phyloP scores from a whole-genome alignment of 2,329 filamentous ascomycete species.

The Remersonia thermophila region DNA sequence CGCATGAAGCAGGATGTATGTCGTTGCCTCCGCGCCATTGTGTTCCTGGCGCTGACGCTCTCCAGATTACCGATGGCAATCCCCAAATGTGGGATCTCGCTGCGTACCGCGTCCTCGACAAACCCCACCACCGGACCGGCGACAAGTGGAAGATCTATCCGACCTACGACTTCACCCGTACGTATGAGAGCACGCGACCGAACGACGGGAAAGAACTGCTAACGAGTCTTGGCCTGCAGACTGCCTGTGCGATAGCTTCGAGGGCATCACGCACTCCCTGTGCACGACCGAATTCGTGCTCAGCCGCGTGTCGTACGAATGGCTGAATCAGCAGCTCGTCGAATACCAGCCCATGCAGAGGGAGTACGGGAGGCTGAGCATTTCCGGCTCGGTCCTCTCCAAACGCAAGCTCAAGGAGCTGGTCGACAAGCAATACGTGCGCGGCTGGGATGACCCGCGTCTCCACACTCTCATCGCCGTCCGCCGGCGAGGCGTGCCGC shows the following conservation, averaged over 20 bases:
- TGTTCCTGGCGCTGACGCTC: not conserved
- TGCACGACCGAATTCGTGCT: slow-evolving; percentile 90
- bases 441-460: slow-evolving; percentile 83
- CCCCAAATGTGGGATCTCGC: slow-evolving; percentile 95
- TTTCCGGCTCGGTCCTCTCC: slow-evolving; percentile 74
- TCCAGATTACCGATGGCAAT: slow-evolving; percentile 58
- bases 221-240: slow-evolving; percentile 33
- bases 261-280: slow-evolving; percentile 80
- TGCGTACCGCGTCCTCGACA: slow-evolving; percentile 73
- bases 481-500: slow-evolving; percentile 72
- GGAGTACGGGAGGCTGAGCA: slow-evolving; percentile 54
- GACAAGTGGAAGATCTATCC: slow-evolving; percentile 86
- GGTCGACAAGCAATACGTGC: slow-evolving; percentile 64
- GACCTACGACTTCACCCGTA: slow-evolving; percentile 47
- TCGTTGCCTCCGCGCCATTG: not conserved
- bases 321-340: slow-evolving; percentile 66
- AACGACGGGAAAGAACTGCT: not conserved
- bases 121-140: slow-evolving; percentile 69
- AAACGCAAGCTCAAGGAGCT: slow-evolving; percentile 76
- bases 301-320: slow-evolving; percentile 80
- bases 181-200: not conserved
- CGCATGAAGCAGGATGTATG: slow-evolving; percentile 74
- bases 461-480: slow-evolving; percentile 80
- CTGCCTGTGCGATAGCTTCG: slow-evolving; percentile 84
- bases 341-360: slow-evolving; percentile 91